These are phyloP conservation scores for Rhodotorula sphaerocarpa DNA, from an alignment of 768 basidiomycete species.

Conservation along the genomic window DNA sequence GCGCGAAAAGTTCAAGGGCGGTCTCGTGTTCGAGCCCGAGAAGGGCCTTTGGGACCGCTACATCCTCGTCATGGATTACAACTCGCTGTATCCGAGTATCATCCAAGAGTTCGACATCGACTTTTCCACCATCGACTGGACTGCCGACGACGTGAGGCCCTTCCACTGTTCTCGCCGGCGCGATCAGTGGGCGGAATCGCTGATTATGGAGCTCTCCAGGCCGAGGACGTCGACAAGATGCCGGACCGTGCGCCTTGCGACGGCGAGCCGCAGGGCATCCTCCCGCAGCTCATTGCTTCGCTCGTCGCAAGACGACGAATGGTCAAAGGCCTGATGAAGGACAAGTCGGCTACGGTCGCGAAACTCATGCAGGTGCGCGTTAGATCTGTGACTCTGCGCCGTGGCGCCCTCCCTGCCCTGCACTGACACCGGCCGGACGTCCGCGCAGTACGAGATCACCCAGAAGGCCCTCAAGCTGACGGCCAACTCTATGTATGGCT, in stretches of 20 bases:
- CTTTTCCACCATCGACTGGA: constrained; percentile 84
- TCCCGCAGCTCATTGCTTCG: constrained; percentile 96
- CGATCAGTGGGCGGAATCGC: neutral
- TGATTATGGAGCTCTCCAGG: constrained; percentile 31
- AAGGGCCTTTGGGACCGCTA: constrained; percentile 91
- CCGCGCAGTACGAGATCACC: constrained; percentile 79
- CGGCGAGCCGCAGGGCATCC: constrained; percentile 68
- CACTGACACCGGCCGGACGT: too few species aligned
- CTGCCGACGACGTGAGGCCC: constrained; percentile 31
- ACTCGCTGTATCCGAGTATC: constrained; percentile 96
- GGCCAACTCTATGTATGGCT: constrained; percentile 99
- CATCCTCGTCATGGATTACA: constrained; percentile 99
- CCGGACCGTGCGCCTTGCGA: constrained; percentile 69
- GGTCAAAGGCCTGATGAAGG: constrained; percentile 93
- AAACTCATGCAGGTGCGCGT: constrained; percentile 73
- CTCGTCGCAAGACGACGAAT: constrained; percentile 80
- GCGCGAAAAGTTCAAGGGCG: constrained; percentile 92
- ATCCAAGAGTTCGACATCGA: constrained; percentile 99
- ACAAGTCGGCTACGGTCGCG: constrained; percentile 57
- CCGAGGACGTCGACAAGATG: constrained; percentile 69
- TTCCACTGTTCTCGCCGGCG: neutral
- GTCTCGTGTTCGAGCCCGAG: constrained; percentile 94
- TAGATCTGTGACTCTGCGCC: neutral
- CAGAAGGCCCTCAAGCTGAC: constrained; percentile 95
- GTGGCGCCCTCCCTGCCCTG: neutral